Base-by-base conservation (phyloP, 164 flowering plant genomes). In the Brasenia schreberi region DNA sequence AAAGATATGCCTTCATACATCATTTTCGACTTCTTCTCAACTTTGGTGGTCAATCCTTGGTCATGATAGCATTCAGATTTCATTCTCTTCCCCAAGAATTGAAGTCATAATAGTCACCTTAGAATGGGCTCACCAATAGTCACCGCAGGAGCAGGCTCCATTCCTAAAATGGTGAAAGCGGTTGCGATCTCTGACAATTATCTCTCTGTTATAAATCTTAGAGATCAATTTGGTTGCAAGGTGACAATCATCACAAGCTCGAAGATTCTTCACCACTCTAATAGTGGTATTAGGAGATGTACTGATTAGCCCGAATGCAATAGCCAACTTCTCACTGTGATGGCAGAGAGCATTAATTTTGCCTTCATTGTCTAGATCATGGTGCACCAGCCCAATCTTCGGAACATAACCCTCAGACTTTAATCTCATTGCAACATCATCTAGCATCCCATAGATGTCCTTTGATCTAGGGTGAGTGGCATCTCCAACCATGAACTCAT, bases 401-500 rank as follows among this genome's bases (percentile, higher is more conserved):
- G 74, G 72, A 11, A 62, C 52, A 58, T 65, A 68, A 4, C 72
- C 77, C n/a, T 23, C 70, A 5, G 43, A n/a, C 56, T 63, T 69
- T 18, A 71, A 18, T 33, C 59, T 68, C 9, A 4, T 12, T 1
- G 59, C 45, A 42, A 75, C 68, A 43, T 71, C 63, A 12, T 71
- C 72, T 64, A 75, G 18, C 67, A 45, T 72, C 18, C 42, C 12
- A 6, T 72, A 75, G 3, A 75, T 75, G 19, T 69, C 78, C 53
- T 67, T 61, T 7, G 66, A 64, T 23, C 17, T 27, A 1, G 73
- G 73, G 53, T 73, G 76, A 42, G 60, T 11, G 23, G 56, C 19
- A 67, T 73, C 76, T 49, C 73, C 70, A 43, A 61, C 72, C 42
- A 67, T 63, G 59, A 73, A 73, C 59, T 73, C 72, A 64, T 70